Base-by-base conservation (phyloP, 805 yeast species). In the Cyberlindnera mississippiensis region DNA sequence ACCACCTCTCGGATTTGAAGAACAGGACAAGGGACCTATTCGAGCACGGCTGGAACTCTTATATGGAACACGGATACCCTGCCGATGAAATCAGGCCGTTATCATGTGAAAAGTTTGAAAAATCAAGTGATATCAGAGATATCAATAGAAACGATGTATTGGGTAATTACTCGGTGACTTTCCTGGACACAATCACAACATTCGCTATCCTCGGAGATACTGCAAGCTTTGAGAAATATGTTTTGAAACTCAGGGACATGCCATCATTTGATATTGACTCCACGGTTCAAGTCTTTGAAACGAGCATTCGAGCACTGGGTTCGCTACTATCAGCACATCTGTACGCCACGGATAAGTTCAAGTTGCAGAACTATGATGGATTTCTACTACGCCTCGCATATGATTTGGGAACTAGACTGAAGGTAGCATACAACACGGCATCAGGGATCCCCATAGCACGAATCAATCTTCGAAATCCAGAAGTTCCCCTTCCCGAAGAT, bases 251-350 rank as follows among this genome's bases (percentile, higher is more conserved):
- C 15, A 40, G 33, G 17, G 35, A 20, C 3, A 22, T 38, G 17
- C 15, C 11, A 2, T 35, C 45, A 3, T 45, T 45, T 31, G 44
- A 48, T 16, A 33, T 48, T 19, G 78, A 86, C 46, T 73, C 88
- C 9, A 77, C 81, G 2, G 82, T 90, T 0, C 97, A 90, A 56
- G 95, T 90, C 1, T 90, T 90, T 60, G 98, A 90, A 60, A 74
- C 85, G 3, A 78, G 88, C 5, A 90, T 91, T 14, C 64, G 98
- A 30, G 76, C 86, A 2, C 57, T 90, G 19, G 98, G 98, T 0
- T 88, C 96, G 0, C 66, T 90, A 24, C 56, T 90, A 17, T 80
- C 91, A 2, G 78, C 87, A 0, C 97, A 90, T 63, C 64, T 87
- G 33, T 83, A 76, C 54, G 85, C 87, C 0, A 53, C 55, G 4